Base-by-base conservation (phyloP, 352 stramenopile genomes). In the Phytophthora cactorum region DNA sequence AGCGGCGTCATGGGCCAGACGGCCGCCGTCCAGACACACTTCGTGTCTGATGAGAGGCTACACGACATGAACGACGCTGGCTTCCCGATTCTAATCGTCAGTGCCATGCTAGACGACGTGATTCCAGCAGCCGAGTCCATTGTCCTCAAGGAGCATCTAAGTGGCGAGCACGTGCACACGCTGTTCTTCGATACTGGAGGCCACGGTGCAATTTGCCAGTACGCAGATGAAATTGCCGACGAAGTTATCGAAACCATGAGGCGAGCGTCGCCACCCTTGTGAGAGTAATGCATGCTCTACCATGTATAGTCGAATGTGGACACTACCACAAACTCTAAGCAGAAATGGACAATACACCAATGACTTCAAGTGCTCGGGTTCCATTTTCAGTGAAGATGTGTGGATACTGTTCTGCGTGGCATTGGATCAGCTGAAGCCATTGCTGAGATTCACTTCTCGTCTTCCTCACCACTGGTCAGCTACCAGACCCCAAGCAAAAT, bases 11-110 rank as follows among this genome's bases (percentile, higher is more conserved):
- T 79, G 14, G 76, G 76, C 7, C 76, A 84, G 46, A 66, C 64
- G 25, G 39, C 68, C 22, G 76, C 76, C 9, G 66, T 77, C 5
- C 66, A 77, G 32, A 81, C 78, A 4, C 81, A 89, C 58, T 84
- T 74, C 47, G 70, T 87, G 34, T 82, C 74, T 39, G 72, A 86
- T 54, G 78, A 80, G 54, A 67, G 78, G 15, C 66, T 89, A 38
- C 69, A 63, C 14, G 57, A 61, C 25, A 82, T 89, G 43, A 75
- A 74, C 49, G 53, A 74, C 11, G 59, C 62, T 2, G 78, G 70
- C 0, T 89, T 86, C 56, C 81, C 78, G 0, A 76, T 89, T 27
- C 55, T 87, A 11, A 78, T 89, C 32, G 59, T 89, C 47, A 81
- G 81, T 51, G 70, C 69, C 17, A 72, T 75, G 58, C 31, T 78